Percentiles rank a stretch among this genome's conserved stretches.
Conservation (phyloP, 805 yeast species). For the Ogataea trehaloabstinens region DNA sequence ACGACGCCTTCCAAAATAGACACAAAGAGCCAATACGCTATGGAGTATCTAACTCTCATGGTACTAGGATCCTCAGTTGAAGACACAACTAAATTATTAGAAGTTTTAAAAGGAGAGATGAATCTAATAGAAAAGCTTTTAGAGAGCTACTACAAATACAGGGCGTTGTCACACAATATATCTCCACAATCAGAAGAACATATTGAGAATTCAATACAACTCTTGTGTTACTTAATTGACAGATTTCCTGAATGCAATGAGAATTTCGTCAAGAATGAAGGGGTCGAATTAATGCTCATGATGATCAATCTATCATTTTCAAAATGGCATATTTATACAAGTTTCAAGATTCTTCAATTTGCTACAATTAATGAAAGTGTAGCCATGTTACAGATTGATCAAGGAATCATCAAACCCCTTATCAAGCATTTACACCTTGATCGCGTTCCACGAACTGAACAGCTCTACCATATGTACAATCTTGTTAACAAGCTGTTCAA, state of each 20-base stretch:
- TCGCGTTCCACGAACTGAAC: conserved; percentile 7
- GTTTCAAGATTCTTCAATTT: conserved; percentile 12
- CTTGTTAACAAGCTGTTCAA: conserved; percentile 14
- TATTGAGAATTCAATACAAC: conserved; percentile 13
- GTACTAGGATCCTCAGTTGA: conserved; percentile 1
- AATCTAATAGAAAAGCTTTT: conserved; percentile 14
- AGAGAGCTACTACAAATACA: conserved; percentile 11
- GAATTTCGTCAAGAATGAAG: conserved; percentile 14
- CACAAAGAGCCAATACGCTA: conserved; percentile 12
- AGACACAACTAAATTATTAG: conserved; percentile 2
- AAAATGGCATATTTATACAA: conserved; percentile 15
- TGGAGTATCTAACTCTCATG: conserved; percentile 15
- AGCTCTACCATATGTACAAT: conserved; percentile 1
- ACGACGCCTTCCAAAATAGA: conserved; percentile 5
- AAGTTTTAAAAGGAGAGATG: background rate
- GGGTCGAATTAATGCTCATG: conserved; percentile 16
- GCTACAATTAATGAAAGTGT: conserved; percentile 3
- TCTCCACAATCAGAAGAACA: conserved; percentile 14
- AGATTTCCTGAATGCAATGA: background rate
- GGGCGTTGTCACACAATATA: conserved; percentile 3
- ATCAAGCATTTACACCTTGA: conserved; percentile 9
- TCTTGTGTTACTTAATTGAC: conserved; percentile 12
- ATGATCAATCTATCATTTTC: conserved; percentile 9
- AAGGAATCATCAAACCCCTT: conserved; percentile 16
- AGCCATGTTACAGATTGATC: conserved; percentile 5